Conservation (phyloP, 768 basidiomycete genomes). For the Suillus lakei region DNA sequence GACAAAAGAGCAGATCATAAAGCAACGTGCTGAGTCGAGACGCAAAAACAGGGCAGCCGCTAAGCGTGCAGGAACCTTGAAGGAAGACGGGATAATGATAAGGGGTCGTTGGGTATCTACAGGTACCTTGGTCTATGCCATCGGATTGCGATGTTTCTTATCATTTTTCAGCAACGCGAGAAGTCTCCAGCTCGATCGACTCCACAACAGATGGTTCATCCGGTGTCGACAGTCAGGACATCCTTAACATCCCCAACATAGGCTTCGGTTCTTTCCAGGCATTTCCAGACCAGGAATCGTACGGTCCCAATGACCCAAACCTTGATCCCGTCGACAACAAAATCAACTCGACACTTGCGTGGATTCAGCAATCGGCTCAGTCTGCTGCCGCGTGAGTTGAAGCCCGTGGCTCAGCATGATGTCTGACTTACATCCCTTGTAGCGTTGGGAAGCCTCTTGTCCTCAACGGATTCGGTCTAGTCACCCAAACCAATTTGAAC, state of each 20-base stretch:
- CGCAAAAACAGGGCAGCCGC: conserved; percentile 47
- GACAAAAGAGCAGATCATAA: conserved; percentile 51
- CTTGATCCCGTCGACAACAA: conserved; percentile 56
- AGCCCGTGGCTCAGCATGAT: not conserved
- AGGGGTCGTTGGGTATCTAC: conserved; percentile 66
- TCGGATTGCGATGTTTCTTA: conserved; percentile 9
- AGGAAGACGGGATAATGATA: conserved; percentile 49
- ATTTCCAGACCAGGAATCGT: conserved; percentile 71
- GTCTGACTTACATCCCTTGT: conserved; percentile 9
- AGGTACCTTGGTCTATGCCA: conserved; percentile 36
- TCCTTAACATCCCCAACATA: conserved; percentile 58
- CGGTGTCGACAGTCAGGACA: conserved; percentile 72
- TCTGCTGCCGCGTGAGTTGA: conserved; percentile 47
- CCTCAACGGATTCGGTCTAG: conserved; percentile 64
- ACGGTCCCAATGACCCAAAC: conserved; percentile 52
- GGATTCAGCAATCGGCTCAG: conserved; percentile 57
- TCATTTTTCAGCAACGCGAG: conserved; percentile 46
- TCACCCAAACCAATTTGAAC: conserved; percentile 56
- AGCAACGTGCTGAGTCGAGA: conserved; percentile 51
- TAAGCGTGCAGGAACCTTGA: conserved; percentile 37
- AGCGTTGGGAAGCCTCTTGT: conserved; percentile 62
- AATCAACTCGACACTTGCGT: conserved; percentile 53
- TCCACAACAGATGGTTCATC: conserved; percentile 63
- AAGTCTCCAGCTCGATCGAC: conserved; percentile 50
- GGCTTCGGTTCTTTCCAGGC: conserved; percentile 66